Evolutionary conservation across 75 land plant species (phyloP), one percentile per base, ranked within the genome.

Genomic region (Adiantum capillusveneris): DNA sequence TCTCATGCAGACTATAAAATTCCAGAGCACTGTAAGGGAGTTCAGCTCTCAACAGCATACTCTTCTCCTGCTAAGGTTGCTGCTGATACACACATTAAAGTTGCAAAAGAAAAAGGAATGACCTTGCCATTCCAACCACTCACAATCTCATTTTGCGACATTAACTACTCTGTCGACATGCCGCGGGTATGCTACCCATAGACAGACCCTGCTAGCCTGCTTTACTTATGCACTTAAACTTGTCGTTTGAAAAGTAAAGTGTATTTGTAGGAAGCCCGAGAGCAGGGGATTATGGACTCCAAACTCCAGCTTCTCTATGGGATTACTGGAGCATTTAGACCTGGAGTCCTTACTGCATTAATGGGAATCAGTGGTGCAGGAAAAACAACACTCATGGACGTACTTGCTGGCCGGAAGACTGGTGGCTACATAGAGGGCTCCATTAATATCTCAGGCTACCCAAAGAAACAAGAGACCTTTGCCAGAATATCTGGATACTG

Each of bases 81-180:
- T 31, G 45, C 65, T 14, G 45, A 18, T 18, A 14, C 27, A 14
- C 36, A 53, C 31, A 43, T 29, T 29, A 44, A n/a, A 1, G 42
- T 29, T 9, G 52, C 44, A 11, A 68, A 20, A 53, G 67, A 67
- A 31, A 69, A 53, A 56, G 90, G 90, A 57, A 87, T 91, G 88
- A 77, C 79, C 45, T 74, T 91, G 13, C 93, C 97, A 18, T 91
- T 91, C 68, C 70, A 81, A 59, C 92, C 85, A 16, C 58, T 91
- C 37, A 39, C 93, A 17, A 75, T 91, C 78, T 63, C 88, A 17
- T 91, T 91, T 55, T 58, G 79, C 29, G 69, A 84, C 30, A 74
- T 87, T 64, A 79, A 79, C 44, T 91, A 91, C 65, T 91, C 51
- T 55, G 97, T 91, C 37, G 92, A 91, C 52, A 90, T 81, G 88